Conservation (phyloP, 768 basidiomycete species). For the Lactarius sp. region DNA sequence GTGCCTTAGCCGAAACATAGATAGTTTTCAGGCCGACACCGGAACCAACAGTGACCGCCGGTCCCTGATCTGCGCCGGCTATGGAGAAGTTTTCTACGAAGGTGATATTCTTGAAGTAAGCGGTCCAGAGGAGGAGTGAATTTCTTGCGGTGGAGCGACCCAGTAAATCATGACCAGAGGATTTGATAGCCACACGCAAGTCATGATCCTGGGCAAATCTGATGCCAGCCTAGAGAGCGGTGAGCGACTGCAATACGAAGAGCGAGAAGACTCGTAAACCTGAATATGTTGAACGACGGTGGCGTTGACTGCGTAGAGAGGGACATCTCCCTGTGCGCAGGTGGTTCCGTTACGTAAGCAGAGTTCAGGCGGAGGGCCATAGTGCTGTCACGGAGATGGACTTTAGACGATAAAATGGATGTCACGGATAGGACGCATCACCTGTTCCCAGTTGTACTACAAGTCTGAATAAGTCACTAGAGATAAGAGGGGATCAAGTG, state of each 20-base stretch:
- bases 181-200: not conserved
- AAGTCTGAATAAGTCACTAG: not conserved
- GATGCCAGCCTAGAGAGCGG: not conserved
- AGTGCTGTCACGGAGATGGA: not conserved
- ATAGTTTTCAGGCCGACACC: not conserved
- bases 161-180: not conserved
- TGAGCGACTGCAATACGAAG: not conserved
- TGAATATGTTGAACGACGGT: slow-evolving; percentile 19
- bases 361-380: slow-evolving; percentile 6
- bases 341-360: not conserved
- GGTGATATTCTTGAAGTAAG: slow-evolving; percentile 34
- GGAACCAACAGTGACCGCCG: slow-evolving; percentile 19
- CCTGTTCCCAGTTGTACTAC: slow-evolving; percentile 26
- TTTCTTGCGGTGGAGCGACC: slow-evolving; percentile 34
- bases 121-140: slow-evolving; percentile 41
- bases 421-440: not conserved
- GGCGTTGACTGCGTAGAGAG: slow-evolving; percentile 24
- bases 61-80: slow-evolving; percentile 25
- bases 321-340: slow-evolving; percentile 22
- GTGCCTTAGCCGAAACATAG: not conserved
- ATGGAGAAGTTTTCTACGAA: not conserved
- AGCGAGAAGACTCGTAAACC: not conserved
- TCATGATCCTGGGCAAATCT: not conserved
- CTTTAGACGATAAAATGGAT: not conserved
- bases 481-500: not conserved